These are phyloP conservation scores for Penicillium sp. DNA, from an alignment of 2,329 filamentous ascomycete species.

Conservation along the genomic window DNA sequence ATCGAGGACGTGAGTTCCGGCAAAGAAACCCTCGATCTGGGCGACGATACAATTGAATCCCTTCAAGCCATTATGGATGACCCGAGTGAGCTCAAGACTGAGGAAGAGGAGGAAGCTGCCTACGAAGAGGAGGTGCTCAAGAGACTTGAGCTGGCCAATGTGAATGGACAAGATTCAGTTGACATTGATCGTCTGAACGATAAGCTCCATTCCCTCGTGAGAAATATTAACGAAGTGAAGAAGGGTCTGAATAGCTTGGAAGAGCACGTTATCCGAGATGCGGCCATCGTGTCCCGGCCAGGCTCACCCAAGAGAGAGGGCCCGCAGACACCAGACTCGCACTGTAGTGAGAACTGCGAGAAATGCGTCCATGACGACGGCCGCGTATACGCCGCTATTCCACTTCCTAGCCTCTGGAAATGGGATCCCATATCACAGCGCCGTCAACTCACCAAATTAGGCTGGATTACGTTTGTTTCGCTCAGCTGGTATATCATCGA, in stretches of 20 bases:
- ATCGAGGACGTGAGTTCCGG: conserved; percentile 49
- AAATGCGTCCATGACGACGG: conserved; percentile 27
- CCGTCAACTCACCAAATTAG: conserved; percentile 45
- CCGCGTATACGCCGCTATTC: conserved; percentile 41
- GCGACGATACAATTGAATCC: conserved; percentile 55
- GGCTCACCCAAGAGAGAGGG: conserved; percentile 24
- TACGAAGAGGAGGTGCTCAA: conserved; percentile 41
- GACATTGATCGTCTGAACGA: conserved; percentile 47
- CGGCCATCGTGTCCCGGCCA: conserved; percentile 23
- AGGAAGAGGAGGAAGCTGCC: conserved; percentile 40
- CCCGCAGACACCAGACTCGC: conserved; percentile 15
- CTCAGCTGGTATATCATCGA: conserved; percentile 59
- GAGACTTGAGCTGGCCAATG: conserved; percentile 31
- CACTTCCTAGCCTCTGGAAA: conserved; percentile 46
- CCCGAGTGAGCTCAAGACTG: conserved; percentile 34
- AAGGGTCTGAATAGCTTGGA: conserved; percentile 49
- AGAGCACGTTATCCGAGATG: conserved; percentile 41
- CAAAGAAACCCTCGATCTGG: conserved; percentile 46
- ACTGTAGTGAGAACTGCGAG: conserved; percentile 29
- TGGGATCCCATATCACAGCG: conserved; percentile 37
- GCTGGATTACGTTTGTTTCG: conserved; percentile 48
- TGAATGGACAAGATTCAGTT: conserved; percentile 31
- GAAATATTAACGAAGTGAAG: conserved; percentile 50
- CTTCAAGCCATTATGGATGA: conserved; percentile 50
- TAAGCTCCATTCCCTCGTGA: conserved; percentile 48